Evolutionary conservation across 1,284 basidiomycete species (phyloP).

Genomic region (Filobasidium uniguttulatum): DNA sequence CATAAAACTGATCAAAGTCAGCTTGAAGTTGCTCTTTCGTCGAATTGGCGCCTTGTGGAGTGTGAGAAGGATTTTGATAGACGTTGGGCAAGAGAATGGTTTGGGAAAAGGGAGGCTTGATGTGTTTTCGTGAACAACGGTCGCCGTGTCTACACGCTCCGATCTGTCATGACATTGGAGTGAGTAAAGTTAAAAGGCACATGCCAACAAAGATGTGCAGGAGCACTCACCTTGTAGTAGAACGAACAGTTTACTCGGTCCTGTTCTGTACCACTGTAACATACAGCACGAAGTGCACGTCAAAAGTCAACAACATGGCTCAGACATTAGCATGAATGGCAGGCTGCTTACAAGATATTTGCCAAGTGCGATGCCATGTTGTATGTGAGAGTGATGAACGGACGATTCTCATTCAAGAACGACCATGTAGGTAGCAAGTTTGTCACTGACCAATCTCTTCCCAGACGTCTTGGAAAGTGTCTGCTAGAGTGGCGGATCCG

Average conservation of each 20-base stretch:
- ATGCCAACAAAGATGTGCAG: too few species aligned
- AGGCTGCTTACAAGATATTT: constrained; percentile 34
- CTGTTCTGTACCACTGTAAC: constrained; percentile 38
- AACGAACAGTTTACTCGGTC: constrained; percentile 39
- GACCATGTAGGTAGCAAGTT: background rate
- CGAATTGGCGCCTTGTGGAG: constrained; percentile 64
- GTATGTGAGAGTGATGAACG: background rate
- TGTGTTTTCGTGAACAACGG: constrained; percentile 63
- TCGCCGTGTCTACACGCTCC: constrained; percentile 37
- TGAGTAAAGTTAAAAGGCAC: background rate
- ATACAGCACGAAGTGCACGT: too few species aligned
- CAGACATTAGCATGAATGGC: background rate
- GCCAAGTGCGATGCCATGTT: constrained; percentile 35
- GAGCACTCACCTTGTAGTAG: constrained; percentile 29
- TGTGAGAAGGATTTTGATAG: constrained; percentile 91
- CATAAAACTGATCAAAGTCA: constrained; percentile 94
- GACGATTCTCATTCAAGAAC: background rate
- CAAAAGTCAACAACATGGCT: background rate
- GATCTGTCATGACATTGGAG: constrained; percentile 17
- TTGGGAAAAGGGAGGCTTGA: constrained; percentile 90
- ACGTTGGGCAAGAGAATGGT: constrained; percentile 97
- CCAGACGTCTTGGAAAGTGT: background rate
- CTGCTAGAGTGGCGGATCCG: background rate
- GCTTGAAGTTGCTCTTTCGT: constrained; percentile 59
- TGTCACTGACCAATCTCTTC: background rate